Conservation (phyloP, 1,139 yeast genomes). For the Kodamaea plutei region DNA sequence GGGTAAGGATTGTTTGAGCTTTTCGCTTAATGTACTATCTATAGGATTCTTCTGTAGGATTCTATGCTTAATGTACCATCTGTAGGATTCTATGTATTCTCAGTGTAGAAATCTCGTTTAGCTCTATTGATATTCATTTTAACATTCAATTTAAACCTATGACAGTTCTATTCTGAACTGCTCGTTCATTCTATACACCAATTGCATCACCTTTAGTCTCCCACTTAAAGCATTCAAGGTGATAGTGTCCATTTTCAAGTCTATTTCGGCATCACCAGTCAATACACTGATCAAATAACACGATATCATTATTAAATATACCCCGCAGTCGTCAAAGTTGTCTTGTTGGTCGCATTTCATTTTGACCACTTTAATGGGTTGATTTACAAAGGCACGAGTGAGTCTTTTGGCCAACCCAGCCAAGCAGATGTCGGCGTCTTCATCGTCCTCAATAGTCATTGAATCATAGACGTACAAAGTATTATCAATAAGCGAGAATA, state of each 20-base stretch:
- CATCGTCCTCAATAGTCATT: slow-evolving; percentile 24
- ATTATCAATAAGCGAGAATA: slow-evolving; percentile 29
- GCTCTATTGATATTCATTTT: too few relatives aligned
- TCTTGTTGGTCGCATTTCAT: slow-evolving; percentile 41
- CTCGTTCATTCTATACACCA: slow-evolving; percentile 9
- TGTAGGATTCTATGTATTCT: too few relatives aligned
- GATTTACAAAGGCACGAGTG: slow-evolving; percentile 16
- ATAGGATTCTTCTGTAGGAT: too few relatives aligned
- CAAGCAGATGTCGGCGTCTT: slow-evolving; percentile 18
- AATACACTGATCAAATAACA: slow-evolving; percentile 26
- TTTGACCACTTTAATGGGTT: slow-evolving; percentile 20
- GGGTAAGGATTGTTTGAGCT: too few relatives aligned
- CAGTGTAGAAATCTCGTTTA: too few relatives aligned
- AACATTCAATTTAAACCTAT: too few relatives aligned
- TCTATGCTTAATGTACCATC: too few relatives aligned
- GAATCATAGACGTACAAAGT: slow-evolving; percentile 38
- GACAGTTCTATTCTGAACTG: too few relatives aligned
- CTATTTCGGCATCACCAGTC: slow-evolving; percentile 11
- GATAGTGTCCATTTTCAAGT: slow-evolving; percentile 24
- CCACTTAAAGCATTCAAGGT: slow-evolving; percentile 31
- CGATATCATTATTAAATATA: slow-evolving; percentile 39
- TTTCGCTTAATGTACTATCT: too few relatives aligned
- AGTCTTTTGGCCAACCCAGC: slow-evolving; percentile 23
- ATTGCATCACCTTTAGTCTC: slow-evolving; percentile 17
- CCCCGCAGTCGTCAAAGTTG: slow-evolving; percentile 47